Evolutionary conservation across 345 rosid species (phyloP).

Genomic region (Iberis pinnata): DNA sequence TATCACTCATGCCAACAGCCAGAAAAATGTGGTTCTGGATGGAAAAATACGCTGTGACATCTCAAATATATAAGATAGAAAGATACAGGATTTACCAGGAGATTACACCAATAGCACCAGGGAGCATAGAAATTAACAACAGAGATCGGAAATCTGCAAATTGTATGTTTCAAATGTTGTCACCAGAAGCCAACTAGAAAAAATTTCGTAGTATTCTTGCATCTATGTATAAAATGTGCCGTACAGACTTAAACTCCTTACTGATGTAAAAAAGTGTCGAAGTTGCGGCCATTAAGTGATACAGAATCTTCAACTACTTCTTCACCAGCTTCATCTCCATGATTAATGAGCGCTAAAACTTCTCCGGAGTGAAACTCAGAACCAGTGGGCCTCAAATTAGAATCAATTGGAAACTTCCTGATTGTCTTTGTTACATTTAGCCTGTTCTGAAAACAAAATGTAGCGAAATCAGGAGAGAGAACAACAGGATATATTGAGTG

Average conservation of each 20-base stretch:
- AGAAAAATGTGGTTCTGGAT: constrained; percentile 11
- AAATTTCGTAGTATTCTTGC: constrained; percentile 3
- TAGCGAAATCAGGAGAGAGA: neutral
- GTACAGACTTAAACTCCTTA: constrained; percentile 39
- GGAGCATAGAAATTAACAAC: constrained; percentile 94
- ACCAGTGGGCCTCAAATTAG: constrained; percentile 58
- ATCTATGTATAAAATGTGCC: constrained; percentile 5
- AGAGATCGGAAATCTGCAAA: constrained; percentile 75
- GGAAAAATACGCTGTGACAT: constrained; percentile 7
- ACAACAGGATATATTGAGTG: too few relatives aligned
- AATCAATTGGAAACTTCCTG: constrained; percentile 71
- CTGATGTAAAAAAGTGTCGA: constrained; percentile 68
- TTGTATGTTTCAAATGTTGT: constrained; percentile 14
- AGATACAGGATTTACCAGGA: constrained; percentile 56
- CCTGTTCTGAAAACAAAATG: constrained; percentile 62
- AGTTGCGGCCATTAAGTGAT: constrained; percentile 46
- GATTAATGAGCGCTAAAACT: constrained; percentile 51
- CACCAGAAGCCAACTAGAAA: constrained; percentile 20
- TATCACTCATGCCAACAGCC: constrained; percentile 6
- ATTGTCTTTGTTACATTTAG: constrained; percentile 85
- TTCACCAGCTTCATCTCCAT: constrained; percentile 71
- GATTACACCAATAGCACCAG: constrained; percentile 96
- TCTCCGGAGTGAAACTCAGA: constrained; percentile 61
- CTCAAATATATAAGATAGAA: neutral
- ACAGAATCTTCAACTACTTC: constrained; percentile 60